Base-by-base conservation (phyloP, 805 yeast species). In the Ogataea methanolica region DNA sequence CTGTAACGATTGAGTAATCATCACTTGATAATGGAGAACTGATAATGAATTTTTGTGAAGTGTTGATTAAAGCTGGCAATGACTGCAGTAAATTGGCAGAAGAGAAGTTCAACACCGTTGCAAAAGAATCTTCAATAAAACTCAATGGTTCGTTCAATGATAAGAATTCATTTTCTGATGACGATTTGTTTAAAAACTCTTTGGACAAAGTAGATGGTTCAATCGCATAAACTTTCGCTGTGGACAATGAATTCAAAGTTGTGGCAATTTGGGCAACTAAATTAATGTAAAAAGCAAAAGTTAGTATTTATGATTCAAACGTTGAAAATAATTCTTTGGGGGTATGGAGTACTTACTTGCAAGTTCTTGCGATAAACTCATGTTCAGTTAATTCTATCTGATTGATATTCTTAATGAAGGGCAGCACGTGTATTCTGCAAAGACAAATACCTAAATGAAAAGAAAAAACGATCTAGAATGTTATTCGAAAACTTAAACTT, bases 1-100 rank as follows among this genome's bases (percentile, higher is more conserved):
- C 76, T n/a, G 92, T 72, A 26, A 88, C 76, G 15, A 78, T 69
- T 26, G 86, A 80, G 66, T 73, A 88, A 63, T 90, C 96, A 52
- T 75, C 74, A 45, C 73, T 64, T n/a, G 72, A 51, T 43, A 85
- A 63, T 49, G 79, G 78, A 35, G 82, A 80, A 58, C 83, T 86
- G 45, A 85, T 65, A n/a, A 85, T 83, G 26, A 78, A 73, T 1
- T 41, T 47, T 19, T 52, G 55, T 14, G 79, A 69, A 17, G 61
- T 52, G 29, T 55, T 57, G 21, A 56, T 49, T 41, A 89, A 70
- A 45, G 73, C 74, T 15, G 95, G 89, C 45, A 89, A 70, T 48
- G 79, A 75, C 37, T 73, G 71, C 51, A 87, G 70, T 16, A 88
- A 61, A 7, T 82, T 72, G 4, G 60, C 44, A 22, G 88, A 82